Percentiles rank a stretch among this genome's conserved stretches.
phyloP scores from a whole-genome alignment of 192 early-diverging fungal genomes.

The Coemansia reversa region DNA sequence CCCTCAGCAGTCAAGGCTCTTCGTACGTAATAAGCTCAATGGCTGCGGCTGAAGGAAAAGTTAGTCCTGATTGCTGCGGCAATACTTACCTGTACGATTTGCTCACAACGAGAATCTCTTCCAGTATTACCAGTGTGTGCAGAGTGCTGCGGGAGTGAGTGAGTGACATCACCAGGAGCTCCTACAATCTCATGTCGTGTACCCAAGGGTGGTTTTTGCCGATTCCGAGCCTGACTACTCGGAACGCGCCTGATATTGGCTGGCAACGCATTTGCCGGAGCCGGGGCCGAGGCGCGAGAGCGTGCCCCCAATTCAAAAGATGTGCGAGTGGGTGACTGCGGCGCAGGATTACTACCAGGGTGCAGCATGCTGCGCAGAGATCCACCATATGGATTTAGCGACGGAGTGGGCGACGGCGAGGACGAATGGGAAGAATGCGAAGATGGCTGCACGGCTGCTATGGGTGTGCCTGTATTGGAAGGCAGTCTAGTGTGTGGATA shows the following conservation, averaged over 20 bases:
- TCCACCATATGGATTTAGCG: slow-evolving; percentile 38
- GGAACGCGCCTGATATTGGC: slow-evolving; percentile 41
- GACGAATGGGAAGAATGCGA: slow-evolving; percentile 40
- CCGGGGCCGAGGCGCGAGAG: not conserved
- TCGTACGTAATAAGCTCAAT: not conserved
- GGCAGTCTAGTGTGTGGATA: slow-evolving; percentile 19
- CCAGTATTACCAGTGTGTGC: slow-evolving; percentile 6
- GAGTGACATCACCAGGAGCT: not conserved
- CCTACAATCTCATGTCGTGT: not conserved
- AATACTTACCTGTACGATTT: slow-evolving; percentile 19
- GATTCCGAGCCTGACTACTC: not conserved
- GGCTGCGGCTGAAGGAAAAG: not conserved
- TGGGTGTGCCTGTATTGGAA: slow-evolving; percentile 25
- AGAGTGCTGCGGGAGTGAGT: not conserved
- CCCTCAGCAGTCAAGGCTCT: not conserved
- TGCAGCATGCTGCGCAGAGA: slow-evolving; percentile 32
- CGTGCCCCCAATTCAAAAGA: not conserved
- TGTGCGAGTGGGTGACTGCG: not conserved
- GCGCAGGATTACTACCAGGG: not conserved
- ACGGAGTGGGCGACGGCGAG: slow-evolving; percentile 47
- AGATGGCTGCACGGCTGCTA: slow-evolving; percentile 9
- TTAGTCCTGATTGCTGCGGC: not conserved
- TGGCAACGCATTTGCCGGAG: slow-evolving; percentile 15
- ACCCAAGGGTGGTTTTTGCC: not conserved
- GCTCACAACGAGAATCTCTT: slow-evolving; percentile 45